phyloP scores from a whole-genome alignment of 2,329 filamentous ascomycete species.

The Arthrobotrys sphaeroides region DNA sequence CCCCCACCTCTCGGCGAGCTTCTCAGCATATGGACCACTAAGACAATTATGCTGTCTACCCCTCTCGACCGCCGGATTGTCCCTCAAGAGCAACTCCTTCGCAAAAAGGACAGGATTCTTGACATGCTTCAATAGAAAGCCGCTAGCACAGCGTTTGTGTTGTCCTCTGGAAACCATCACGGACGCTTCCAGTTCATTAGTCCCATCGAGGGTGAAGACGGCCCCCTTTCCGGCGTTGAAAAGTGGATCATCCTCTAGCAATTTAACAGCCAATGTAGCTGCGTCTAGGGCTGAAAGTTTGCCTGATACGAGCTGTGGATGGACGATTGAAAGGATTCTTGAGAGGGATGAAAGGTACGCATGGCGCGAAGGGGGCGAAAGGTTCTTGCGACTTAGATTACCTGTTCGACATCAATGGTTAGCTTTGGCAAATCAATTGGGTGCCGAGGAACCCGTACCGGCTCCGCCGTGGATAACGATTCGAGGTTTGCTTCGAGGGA shows the following conservation, averaged over 20 bases:
- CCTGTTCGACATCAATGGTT: slow-evolving; percentile 4
- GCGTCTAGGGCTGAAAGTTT: slow-evolving; percentile 71
- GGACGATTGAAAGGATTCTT: slow-evolving; percentile 67
- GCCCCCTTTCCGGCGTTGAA: slow-evolving; percentile 88
- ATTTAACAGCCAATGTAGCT: slow-evolving; percentile 77
- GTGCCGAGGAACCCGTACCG: background rate
- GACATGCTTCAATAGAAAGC: slow-evolving; percentile 77
- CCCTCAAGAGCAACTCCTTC: slow-evolving; percentile 73
- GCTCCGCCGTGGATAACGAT: slow-evolving; percentile 53
- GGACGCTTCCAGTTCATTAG: slow-evolving; percentile 85
- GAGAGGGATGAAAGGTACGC: slow-evolving; percentile 73
- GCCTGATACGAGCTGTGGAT: slow-evolving; percentile 60
- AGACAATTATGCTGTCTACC: slow-evolving; percentile 63
- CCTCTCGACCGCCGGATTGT: slow-evolving; percentile 69
- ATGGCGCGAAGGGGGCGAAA: slow-evolving; percentile 66
- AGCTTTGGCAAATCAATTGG: background rate
- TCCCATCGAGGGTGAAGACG: slow-evolving; percentile 83
- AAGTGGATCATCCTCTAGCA: slow-evolving; percentile 80
- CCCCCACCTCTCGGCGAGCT: slow-evolving; percentile 73
- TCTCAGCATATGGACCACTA: slow-evolving; percentile 74
- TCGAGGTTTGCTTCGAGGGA: background rate
- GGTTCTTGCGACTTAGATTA: slow-evolving; percentile 65
- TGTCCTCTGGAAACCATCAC: slow-evolving; percentile 81
- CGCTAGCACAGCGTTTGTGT: slow-evolving; percentile 79
- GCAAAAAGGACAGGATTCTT: slow-evolving; percentile 82